Percentiles rank a stretch among this genome's conserved stretches.
These are phyloP conservation scores for Huntiella decipiens DNA, from an alignment of 2,329 filamentous ascomycete species.

Conservation along the genomic window DNA sequence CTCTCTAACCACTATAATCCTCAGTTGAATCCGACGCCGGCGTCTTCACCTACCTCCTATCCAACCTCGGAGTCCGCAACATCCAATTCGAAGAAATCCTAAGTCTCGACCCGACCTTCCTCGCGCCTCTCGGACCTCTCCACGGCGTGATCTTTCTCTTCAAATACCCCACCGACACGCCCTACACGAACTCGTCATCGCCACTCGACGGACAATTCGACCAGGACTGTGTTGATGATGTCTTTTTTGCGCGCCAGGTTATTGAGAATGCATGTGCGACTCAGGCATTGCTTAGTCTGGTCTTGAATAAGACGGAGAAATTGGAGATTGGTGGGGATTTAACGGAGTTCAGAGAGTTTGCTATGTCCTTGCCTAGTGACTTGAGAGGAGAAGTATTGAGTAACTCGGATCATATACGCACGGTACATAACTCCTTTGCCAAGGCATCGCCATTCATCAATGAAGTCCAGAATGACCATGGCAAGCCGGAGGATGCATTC, in stretches of 20 bases:
- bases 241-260: constrained; percentile 93
- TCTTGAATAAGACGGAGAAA: constrained; percentile 60
- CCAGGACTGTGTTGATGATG: constrained; percentile 47
- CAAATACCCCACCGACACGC: constrained; percentile 67
- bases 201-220: constrained; percentile 75
- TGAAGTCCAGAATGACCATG: constrained; percentile 53
- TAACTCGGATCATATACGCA: constrained; percentile 49
- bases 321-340: constrained; percentile 57
- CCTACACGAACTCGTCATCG: constrained; percentile 37
- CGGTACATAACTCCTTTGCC: constrained; percentile 80
- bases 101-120: constrained; percentile 59
- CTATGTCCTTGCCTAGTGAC: constrained; percentile 62
- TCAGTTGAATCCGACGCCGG: constrained; percentile 84
- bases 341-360: constrained; percentile 71
- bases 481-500: constrained; percentile 71
- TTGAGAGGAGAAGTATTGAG: constrained; percentile 41
- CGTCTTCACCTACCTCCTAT: constrained; percentile 92
- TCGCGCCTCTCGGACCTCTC: constrained; percentile 54
- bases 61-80: constrained; percentile 72
- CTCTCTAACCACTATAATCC: constrained; percentile 2
- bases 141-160: constrained; percentile 99
- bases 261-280: constrained; percentile 98
- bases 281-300: constrained; percentile 77
- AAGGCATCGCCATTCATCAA: constrained; percentile 78
- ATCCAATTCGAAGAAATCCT: constrained; percentile 96